Evolutionary conservation across 371 early-diverging fungal species (phyloP).

Genomic region (Coemansia sp.): DNA sequence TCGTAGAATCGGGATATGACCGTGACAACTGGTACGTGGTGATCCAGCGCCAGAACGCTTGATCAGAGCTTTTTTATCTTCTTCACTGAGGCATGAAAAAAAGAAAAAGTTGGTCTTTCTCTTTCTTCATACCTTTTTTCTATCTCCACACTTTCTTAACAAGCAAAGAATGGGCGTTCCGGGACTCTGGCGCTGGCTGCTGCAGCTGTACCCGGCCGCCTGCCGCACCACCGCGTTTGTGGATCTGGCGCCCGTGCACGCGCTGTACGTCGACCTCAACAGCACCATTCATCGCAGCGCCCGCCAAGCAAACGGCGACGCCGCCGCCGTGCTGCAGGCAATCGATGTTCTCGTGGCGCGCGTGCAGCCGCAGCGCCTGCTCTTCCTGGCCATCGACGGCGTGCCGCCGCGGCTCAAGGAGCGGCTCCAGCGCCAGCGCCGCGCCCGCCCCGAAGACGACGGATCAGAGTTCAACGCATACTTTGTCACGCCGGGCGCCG

Average conservation of each 20-base stretch:
- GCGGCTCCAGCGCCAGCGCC: conserved; percentile 32
- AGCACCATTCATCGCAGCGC: conserved; percentile 30
- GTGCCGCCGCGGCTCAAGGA: conserved; percentile 47
- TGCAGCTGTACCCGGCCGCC: conserved; percentile 33
- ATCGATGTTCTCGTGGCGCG: conserved; percentile 17
- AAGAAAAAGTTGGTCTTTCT: too few relatives aligned
- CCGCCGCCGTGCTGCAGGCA: conserved; percentile 9
- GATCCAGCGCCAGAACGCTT: conserved; percentile 42
- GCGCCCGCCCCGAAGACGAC: not conserved
- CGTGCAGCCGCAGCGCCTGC: conserved; percentile 16
- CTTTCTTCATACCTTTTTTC: not conserved
- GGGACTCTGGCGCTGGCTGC: conserved; percentile 41
- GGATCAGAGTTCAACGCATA: conserved; percentile 11
- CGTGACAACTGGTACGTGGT: conserved; percentile 91
- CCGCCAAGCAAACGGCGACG: conserved; percentile 19
- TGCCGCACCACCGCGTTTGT: conserved; percentile 17
- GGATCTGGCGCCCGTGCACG: conserved; percentile 15
- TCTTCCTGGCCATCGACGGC: conserved; percentile 40
- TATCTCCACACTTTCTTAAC: not conserved
- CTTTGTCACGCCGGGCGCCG: conserved; percentile 30
- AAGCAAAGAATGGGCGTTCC: conserved; percentile 34
- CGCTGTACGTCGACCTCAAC: conserved; percentile 43
- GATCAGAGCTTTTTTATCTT: not conserved
- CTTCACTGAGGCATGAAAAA: not conserved
- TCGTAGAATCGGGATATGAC: conserved; percentile 80